A percentile compares a stretch with the other conserved stretches of the same genome.
Conservation (phyloP, 176 grass and related monocot species). For the Secale cereale region DNA sequence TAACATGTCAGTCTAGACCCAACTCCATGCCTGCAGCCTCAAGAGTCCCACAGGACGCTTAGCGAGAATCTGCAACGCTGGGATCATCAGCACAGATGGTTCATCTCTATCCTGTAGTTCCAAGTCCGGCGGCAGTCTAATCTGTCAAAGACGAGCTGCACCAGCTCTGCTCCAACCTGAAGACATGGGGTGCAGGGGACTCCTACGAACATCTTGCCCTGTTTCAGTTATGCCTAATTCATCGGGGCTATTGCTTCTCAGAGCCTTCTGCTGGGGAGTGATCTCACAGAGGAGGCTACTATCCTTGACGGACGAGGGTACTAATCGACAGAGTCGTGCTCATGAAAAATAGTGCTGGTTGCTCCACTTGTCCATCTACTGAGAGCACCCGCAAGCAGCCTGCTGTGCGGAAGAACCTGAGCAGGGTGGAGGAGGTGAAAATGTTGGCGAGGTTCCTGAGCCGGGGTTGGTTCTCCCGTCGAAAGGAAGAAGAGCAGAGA, state of each 20-base stretch:
- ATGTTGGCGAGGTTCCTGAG: too few species aligned
- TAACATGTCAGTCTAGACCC: too few species aligned
- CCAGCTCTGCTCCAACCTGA: slow-evolving; percentile 26
- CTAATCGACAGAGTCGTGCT: background rate
- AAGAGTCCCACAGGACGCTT: background rate
- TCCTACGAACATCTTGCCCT: background rate
- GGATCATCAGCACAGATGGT: background rate
- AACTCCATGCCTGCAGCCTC: background rate
- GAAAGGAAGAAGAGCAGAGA: too few species aligned
- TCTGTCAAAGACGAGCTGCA: slow-evolving; percentile 40
- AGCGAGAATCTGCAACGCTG: slow-evolving; percentile 30
- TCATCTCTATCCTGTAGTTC: slow-evolving; percentile 10
- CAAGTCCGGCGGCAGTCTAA: slow-evolving; percentile 45
- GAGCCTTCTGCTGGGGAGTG: slow-evolving; percentile 32
- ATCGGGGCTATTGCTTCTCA: slow-evolving; percentile 20
- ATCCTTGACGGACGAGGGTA: background rate
- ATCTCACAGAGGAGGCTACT: background rate
- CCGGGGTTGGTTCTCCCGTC: too few species aligned
- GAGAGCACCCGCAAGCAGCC: background rate
- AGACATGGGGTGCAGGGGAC: background rate
- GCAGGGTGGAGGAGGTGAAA: too few species aligned
- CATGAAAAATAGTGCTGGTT: background rate
- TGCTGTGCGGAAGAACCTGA: too few species aligned
- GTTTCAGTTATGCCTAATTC: background rate
- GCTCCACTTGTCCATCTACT: too few species aligned